Percentiles rank a stretch among this genome's conserved stretches.
phyloP scores from a whole-genome alignment of 371 early-diverging fungal species.

The Mucor racemosus region DNA sequence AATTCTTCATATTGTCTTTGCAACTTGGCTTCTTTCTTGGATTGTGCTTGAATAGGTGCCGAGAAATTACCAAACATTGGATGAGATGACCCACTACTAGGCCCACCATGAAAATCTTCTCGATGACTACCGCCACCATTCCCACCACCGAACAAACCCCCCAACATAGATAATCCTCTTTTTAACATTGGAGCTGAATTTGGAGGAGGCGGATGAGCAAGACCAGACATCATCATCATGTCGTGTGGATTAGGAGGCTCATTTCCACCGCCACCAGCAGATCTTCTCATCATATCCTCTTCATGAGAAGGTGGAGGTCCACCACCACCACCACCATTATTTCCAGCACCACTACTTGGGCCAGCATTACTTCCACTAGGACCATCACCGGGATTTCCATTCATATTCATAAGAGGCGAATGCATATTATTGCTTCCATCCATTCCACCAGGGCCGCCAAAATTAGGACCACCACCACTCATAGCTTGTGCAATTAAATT shows the following conservation, averaged over 20 bases:
- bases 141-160: slow-evolving; percentile 16
- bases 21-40: slow-evolving; percentile 21
- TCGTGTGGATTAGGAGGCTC: not conserved
- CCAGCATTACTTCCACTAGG: not conserved
- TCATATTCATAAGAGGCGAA: not conserved
- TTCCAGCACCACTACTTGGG: not conserved
- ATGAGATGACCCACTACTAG: not conserved
- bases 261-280: not conserved
- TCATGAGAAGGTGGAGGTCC: not conserved
- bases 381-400: not conserved
- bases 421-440: not conserved
- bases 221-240: not conserved
- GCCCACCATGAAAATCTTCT: not conserved
- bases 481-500: slow-evolving; percentile 11
- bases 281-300: not conserved
- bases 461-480: not conserved
- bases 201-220: not conserved
- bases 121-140: not conserved
- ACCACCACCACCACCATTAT: not conserved
- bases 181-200: slow-evolving; percentile 7
- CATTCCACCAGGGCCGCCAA: not conserved
- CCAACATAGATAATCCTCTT: slow-evolving; percentile 18
- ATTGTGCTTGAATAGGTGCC: slow-evolving; percentile 7
- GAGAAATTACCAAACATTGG: slow-evolving; percentile 4
- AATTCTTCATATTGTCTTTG: slow-evolving; percentile 23